phyloP scores from a whole-genome alignment of 441 rosid species.

The Isatis lusitanica region DNA sequence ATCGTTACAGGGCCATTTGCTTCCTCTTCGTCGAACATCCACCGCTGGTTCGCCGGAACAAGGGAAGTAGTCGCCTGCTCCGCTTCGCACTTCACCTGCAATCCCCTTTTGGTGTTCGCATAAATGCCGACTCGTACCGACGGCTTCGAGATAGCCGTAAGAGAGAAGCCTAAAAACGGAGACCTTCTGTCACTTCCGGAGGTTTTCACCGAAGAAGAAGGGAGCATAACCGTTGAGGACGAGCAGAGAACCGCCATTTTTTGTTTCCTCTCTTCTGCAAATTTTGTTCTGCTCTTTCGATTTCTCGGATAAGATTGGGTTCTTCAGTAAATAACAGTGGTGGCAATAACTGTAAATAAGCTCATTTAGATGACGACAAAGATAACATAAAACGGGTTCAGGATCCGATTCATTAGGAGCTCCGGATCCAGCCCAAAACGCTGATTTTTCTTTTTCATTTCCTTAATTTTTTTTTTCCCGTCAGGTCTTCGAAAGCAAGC shows the following conservation, averaged over 20 bases:
- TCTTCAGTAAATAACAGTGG: constrained; percentile 25
- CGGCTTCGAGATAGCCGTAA: constrained; percentile 39
- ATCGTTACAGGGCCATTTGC: constrained; percentile 74
- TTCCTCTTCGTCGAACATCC: constrained; percentile 88
- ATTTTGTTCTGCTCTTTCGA: constrained; percentile 11
- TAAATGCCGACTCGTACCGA: constrained; percentile 25
- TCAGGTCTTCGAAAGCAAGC: constrained; percentile 13
- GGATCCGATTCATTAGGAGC: constrained; percentile 6
- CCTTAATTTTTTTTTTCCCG: neutral
- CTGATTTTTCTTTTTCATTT: neutral
- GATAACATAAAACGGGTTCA: constrained; percentile 11
- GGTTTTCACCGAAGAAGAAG: constrained; percentile 35
- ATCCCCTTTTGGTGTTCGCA: constrained; percentile 33
- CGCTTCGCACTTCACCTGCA: constrained; percentile 49
- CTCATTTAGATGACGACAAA: neutral
- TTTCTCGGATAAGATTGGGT: constrained; percentile 42
- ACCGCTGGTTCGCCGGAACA: constrained; percentile 75
- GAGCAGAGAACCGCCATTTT: constrained; percentile 58
- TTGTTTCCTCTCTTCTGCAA: neutral
- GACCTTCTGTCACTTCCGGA: constrained; percentile 21
- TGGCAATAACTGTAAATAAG: constrained; percentile 15
- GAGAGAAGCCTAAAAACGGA: constrained; percentile 49
- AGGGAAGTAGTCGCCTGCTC: constrained; percentile 46
- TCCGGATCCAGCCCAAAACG: constrained; percentile 26
- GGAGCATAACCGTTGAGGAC: constrained; percentile 39